Evolutionary conservation across 208 protist genomes (phyloP), one percentile per base, ranked within the genome.

Genomic region (Novymonas esmeraldas): DNA sequence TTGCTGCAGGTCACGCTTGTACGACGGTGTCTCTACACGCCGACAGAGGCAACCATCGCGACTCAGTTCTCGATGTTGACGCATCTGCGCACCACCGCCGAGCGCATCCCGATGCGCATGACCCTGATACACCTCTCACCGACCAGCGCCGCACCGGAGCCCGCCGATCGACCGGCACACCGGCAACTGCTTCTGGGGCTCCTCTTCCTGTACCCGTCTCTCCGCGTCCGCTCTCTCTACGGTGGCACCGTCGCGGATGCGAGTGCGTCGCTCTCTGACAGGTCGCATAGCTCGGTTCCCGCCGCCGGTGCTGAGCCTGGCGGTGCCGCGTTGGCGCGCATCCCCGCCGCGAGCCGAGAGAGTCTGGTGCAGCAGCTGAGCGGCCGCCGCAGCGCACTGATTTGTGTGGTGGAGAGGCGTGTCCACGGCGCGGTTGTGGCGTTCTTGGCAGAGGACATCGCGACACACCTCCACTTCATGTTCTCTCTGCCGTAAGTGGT

Each of bases 41-140:
- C 55, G 7, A 59, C 55, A 3, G 28, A 48, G 5, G 33, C 20
- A 5, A 68, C 66, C 48, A 38, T 48, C 26, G 44, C 31, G 42
- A 79, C 50, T 13, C 64, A 65, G 46, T 64, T 56, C 33, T 78
- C 64, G 18, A 36, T 78, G 18, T 7, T 65, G 34, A 71, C 71
- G 11, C 71, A 63, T 44, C 57, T 65, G 0, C 20, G 45, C 20
- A 51, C 71, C 18, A 20, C 51, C 9, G 39, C 13, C 29, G n/a
- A 22, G 58, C 22, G 31, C 5, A 63, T 28, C 20, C 11, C 36
- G 6, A 41, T 33, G 26, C 38, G 51, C 26, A 10, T 66, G 31
- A 77, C 58, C n/a, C 50, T 70, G 24, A 36, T 77, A 14, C 54
- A 66, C 36, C 44, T 79, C 6, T 28, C 48, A 6, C 24, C 31